phyloP scores from a whole-genome alignment of 164 flowering plant genomes.

The Amborella trichopoda region DNA sequence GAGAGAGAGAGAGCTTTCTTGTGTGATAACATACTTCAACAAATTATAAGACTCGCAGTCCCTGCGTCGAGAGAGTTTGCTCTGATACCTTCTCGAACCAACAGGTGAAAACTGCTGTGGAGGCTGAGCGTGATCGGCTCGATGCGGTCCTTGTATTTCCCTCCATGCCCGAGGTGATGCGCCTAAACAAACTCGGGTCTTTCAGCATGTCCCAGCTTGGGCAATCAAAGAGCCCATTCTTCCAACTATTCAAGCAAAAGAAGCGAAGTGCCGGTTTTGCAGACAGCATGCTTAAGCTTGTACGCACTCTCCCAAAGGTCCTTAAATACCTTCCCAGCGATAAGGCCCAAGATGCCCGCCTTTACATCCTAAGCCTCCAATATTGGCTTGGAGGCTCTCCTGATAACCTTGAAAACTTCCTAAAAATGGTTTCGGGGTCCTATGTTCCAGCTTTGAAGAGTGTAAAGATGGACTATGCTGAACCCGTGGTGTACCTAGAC shows the following conservation, averaged over 20 bases:
- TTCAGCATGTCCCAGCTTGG: slow-evolving; percentile 97
- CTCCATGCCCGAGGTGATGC: slow-evolving; percentile 99
- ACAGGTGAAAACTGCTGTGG: slow-evolving; percentile 84
- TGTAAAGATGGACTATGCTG: slow-evolving; percentile 62
- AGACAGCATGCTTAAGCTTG: slow-evolving; percentile 96
- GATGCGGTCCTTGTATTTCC: slow-evolving; percentile 98
- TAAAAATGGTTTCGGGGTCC: slow-evolving; percentile 93
- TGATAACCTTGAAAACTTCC: slow-evolving; percentile 77
- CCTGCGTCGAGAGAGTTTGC: no score
- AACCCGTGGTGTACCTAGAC: slow-evolving; percentile 87
- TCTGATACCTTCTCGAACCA: no score
- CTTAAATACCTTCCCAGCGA: slow-evolving; percentile 95
- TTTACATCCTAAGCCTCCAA: slow-evolving; percentile 86
- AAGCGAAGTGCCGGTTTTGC: slow-evolving; percentile 84
- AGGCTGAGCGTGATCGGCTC: slow-evolving; percentile 84
- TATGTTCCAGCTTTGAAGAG: slow-evolving; percentile 86
- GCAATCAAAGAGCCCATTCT: slow-evolving; percentile 92
- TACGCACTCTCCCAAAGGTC: slow-evolving; percentile 92
- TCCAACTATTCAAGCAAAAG: slow-evolving; percentile 89
- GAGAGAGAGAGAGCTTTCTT: no score
- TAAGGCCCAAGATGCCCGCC: slow-evolving; percentile 96
- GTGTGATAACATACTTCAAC: no score
- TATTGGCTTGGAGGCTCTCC: slow-evolving; percentile 99
- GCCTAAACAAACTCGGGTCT: slow-evolving; percentile 86
- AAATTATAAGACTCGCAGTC: no score